Evolutionary conservation across 441 rosid genomes (phyloP).

Genomic region (Metrosideros polymorpha): DNA sequence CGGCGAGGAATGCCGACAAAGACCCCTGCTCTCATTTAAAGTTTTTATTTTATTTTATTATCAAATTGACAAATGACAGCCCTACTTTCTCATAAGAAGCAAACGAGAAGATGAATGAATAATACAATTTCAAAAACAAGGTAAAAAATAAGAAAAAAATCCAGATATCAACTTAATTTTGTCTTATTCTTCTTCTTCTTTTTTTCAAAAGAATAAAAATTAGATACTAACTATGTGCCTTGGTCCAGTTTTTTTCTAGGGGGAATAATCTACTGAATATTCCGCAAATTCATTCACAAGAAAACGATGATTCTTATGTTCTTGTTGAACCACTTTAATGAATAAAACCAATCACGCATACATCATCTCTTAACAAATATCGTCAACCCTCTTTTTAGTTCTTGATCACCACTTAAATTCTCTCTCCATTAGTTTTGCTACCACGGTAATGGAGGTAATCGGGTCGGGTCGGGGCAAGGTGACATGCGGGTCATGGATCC

Average conservation of each 20-base stretch:
- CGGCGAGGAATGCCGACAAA: accelerated
- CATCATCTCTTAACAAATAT: not conserved
- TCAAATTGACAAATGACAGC: not conserved
- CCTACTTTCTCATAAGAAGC: not conserved
- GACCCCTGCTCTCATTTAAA: not conserved
- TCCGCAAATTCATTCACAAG: not conserved
- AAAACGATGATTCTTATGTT: not conserved
- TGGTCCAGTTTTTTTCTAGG: not conserved
- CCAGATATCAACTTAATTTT: not conserved
- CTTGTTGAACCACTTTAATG: not conserved
- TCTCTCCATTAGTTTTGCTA: not conserved
- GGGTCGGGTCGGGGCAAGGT: conserved; percentile 31
- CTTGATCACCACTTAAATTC: not conserved
- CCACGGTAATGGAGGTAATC: not conserved
- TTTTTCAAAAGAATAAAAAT: not conserved
- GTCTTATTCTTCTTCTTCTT: not conserved
- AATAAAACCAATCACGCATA: not conserved
- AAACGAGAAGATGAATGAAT: not conserved
- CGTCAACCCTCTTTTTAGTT: not conserved
- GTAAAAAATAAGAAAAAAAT: not conserved
- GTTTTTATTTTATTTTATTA: not conserved
- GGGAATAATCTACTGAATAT: not conserved
- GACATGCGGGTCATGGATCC: conserved; percentile 85
- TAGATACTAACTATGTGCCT: not conserved
- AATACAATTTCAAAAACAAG: not conserved